Base-by-base conservation (phyloP, 2,329 filamentous ascomycete genomes). In the Microcera coccophila region DNA sequence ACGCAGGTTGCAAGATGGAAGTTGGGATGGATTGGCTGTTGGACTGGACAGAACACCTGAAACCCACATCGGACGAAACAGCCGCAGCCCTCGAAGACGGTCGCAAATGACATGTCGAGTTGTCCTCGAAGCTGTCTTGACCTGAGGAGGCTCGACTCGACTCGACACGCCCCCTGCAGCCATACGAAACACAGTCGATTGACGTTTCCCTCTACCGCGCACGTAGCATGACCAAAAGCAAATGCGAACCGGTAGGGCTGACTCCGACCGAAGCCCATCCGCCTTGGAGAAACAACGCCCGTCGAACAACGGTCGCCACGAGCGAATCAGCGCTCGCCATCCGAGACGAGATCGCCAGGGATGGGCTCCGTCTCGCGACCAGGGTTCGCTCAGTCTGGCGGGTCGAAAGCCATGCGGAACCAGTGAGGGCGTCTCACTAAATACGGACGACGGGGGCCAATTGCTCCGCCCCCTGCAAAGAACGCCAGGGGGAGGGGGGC, bases 281-380 rank as follows among this genome's bases (percentile, higher is more conserved):
- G 54, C 50, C 55, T 58, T 46, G 49, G 49, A 55, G 52, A 49
- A 52, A 54, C 48, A 54, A 48, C 51, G 50, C 52, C 56, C 59
- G 53, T 57, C 54, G 38, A 55, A 62, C 51, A 59, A 41, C 42
- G 59, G 54, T 45, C 59, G 42, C 47, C 63, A 64, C 54, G 55
- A 60, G 55, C 57, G 54, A 60, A 60, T 60, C 57, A 59, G 33
- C 35, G 1, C 4, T 2, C n/a, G 8, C 21, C 11, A 28, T 20
- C 10, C 21, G 21, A 10, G 21, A 39, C 42, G 40, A 35, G 40
- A 38, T 42, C 18, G 14, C 38, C 45, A 40, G 48, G 42, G 55
- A 51, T 55, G 31, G 28, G 14, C n/a, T 34, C 18, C 39, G 36
- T 32, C 41, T 38, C 14, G 20, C 7, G 33, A 14, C 26, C 14